phyloP scores from a whole-genome alignment of 371 early-diverging fungal species.

The Blakeslea trispora region DNA sequence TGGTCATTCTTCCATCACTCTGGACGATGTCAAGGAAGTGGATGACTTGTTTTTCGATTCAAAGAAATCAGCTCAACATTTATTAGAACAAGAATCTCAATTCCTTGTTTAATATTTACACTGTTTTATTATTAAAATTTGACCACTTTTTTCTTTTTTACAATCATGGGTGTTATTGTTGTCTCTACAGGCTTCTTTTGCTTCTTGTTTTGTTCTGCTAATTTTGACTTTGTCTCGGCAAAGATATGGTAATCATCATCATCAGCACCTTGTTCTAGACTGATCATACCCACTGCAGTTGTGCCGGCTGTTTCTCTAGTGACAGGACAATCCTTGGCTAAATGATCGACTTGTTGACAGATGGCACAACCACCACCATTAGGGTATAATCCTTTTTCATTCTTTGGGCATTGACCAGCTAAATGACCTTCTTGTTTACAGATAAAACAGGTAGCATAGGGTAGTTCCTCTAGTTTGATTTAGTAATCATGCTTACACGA shows the following conservation, averaged over 20 bases:
- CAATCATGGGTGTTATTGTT: slow-evolving; percentile 15
- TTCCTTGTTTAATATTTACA: slow-evolving; percentile 32
- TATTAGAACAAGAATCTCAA: slow-evolving; percentile 47
- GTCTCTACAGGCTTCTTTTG: slow-evolving; percentile 27
- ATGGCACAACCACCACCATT: slow-evolving; percentile 90
- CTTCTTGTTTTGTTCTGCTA: slow-evolving; percentile 38
- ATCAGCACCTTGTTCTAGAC: slow-evolving; percentile 75
- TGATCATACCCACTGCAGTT: slow-evolving; percentile 67
- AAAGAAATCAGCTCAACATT: slow-evolving; percentile 79
- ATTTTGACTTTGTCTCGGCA: slow-evolving; percentile 59
- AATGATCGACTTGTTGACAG: slow-evolving; percentile 84
- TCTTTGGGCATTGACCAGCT: slow-evolving; percentile 79
- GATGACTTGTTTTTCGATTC: slow-evolving; percentile 89
- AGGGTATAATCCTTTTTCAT: slow-evolving; percentile 88
- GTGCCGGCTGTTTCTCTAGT: slow-evolving; percentile 66
- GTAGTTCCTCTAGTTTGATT: slow-evolving; percentile 39
- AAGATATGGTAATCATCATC: slow-evolving; percentile 79
- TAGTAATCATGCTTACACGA: neutral
- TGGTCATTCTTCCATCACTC: slow-evolving; percentile 75
- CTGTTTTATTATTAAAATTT: slow-evolving; percentile 19
- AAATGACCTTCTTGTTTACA: slow-evolving; percentile 87
- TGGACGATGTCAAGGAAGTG: slow-evolving; percentile 87
- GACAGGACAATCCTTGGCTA: slow-evolving; percentile 82
- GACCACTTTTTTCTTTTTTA: slow-evolving; percentile 29
- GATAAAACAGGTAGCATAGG: slow-evolving; percentile 83